Base-by-base conservation (phyloP, 176 grass and related monocot species). In the Eremochloa ophiuroides region DNA sequence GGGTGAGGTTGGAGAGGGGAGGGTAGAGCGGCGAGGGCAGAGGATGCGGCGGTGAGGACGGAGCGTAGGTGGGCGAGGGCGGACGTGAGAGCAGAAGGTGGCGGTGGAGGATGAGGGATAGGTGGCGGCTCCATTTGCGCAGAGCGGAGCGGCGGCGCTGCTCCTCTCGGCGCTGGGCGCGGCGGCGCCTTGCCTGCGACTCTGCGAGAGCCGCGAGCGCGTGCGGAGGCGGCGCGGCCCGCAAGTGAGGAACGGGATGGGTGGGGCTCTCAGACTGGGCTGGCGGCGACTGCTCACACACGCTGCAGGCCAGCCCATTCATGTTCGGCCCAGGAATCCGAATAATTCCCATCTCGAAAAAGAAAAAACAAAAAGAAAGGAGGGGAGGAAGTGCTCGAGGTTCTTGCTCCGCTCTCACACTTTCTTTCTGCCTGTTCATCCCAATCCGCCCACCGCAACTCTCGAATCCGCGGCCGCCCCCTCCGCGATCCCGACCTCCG, bases 51-150 rank as follows among this genome's bases (percentile, higher is more conserved):
- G 31, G 90, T 74, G 82, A 92, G 66, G 65, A 94, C 84, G 48
- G 76, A 88, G 34, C 82, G 76, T 51, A 98, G 90, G 81, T 82
- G 80, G 15, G 90, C 75, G 30, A 94, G 82, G 63, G 70, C 30
- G 66, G 88, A 33, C 46, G 29, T 40, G 26, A 33, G 18, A 40
- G 43, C 1, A 18, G 30, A 56, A 34, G 82, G 66, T 3, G 63
- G 78, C 37, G 34, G 39, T 31, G 55, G 42, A 20, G 39, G 30
- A 48, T 31, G 72, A 4, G 62, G 15, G 29, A 39, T 26, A n/a
- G 66, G 73, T 14, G 58, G 66, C 22, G 86, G 33, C 44, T 85
- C 78, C 82, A 85, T 82, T 50, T 66, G 10, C 61, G 15, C 58
- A 15, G 34, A 50, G 34, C 4, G 27, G 38, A 42, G 41, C 6